Evolutionary conservation across 495 filamentous ascomycete species (phyloP).

Genomic region (Aspergillus nidulans): DNA sequence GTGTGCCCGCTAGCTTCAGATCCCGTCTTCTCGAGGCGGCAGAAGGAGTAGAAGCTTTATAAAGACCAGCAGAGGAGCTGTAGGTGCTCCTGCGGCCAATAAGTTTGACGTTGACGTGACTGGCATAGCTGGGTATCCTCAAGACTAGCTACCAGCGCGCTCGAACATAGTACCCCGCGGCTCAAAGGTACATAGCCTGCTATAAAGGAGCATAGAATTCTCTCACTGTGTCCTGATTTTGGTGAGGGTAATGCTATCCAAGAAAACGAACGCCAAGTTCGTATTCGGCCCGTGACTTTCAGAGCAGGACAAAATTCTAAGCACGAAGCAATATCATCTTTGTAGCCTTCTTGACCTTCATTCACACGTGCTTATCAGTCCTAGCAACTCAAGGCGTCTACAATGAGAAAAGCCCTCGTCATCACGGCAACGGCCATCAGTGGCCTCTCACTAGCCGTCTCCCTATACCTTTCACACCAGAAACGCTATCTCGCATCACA

Average conservation of each 20-base stretch:
- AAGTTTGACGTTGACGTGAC: too few relatives aligned
- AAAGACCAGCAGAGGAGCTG: too few relatives aligned
- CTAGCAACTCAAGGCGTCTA: background rate
- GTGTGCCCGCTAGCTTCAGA: too few relatives aligned
- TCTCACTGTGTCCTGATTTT: background rate
- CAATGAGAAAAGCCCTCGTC: slow-evolving; percentile 1
- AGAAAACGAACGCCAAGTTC: slow-evolving; percentile 2
- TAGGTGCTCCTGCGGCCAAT: too few relatives aligned
- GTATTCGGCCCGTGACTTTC: background rate
- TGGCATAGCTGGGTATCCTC: too few relatives aligned
- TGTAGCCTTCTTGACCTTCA: background rate
- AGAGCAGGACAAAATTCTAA: background rate
- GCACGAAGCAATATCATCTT: background rate
- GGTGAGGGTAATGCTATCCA: background rate
- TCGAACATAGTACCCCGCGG: too few relatives aligned
- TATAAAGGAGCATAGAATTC: background rate
- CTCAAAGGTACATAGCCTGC: background rate
- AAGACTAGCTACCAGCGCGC: too few relatives aligned
- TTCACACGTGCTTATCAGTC: too few relatives aligned
- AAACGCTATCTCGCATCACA: background rate
- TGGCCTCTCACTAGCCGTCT: background rate
- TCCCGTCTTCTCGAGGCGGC: too few relatives aligned
- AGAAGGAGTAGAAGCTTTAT: too few relatives aligned
- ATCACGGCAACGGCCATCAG: background rate
- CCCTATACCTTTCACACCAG: background rate